A percentile compares a stretch with the other conserved stretches of the same genome.
Evolutionary conservation across 805 yeast species (phyloP).

Genomic region (Candida morakotiae): DNA sequence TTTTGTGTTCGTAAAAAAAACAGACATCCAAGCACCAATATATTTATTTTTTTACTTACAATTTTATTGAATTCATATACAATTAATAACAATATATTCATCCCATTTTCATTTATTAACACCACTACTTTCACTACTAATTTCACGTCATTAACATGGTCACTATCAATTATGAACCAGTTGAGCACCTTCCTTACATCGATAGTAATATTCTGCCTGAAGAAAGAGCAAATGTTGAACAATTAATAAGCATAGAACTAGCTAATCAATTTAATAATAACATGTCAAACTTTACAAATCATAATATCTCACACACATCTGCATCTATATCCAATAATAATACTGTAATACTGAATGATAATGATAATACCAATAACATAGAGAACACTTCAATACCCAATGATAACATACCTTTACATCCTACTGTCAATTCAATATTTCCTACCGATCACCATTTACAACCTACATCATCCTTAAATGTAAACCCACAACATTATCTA

Average conservation of each 20-base stretch:
- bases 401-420: conserved; percentile 14
- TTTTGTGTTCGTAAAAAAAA: not conserved
- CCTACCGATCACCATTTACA: conserved; percentile 11
- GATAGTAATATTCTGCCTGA: conserved; percentile 33
- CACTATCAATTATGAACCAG: conserved; percentile 26
- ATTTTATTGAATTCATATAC: not conserved
- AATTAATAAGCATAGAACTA: conserved; percentile 25
- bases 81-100: not conserved
- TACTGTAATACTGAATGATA: too few relatives aligned
- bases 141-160: conserved; percentile 12
- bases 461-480: conserved; percentile 8
- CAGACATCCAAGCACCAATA: not conserved
- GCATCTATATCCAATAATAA: too few relatives aligned
- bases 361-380: too few relatives aligned
- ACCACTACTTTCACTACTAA: not conserved
- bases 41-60: not conserved
- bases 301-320: not conserved
- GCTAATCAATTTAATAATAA: conserved; percentile 11
- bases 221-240: conserved; percentile 33
- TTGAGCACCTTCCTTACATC: conserved; percentile 32
- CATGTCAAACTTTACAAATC: conserved; percentile 8
- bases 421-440: conserved; percentile 16
- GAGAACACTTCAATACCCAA: conserved; percentile 1
- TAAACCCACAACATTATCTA: conserved; percentile 24
- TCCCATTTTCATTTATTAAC: not conserved